Conservation (phyloP, 345 rosid species). For the Punica granatum region DNA sequence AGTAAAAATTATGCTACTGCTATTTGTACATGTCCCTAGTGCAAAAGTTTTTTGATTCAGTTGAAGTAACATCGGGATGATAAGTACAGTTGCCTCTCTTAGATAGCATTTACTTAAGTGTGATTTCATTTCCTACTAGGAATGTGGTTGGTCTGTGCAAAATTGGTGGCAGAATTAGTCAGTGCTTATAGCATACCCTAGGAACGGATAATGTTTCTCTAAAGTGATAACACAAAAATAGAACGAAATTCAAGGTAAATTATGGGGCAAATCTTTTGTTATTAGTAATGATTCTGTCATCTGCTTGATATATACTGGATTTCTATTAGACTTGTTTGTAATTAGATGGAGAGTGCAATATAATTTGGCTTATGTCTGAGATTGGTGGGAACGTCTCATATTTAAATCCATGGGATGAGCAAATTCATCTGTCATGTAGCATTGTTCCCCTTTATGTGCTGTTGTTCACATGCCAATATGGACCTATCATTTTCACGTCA, state of each 20-base stretch:
- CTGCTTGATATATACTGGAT: neutral
- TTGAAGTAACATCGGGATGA: neutral
- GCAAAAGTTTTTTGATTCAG: neutral
- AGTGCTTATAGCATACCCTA: neutral
- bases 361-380: neutral
- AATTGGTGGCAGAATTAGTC: neutral
- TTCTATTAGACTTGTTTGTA: neutral
- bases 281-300: neutral
- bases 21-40: neutral
- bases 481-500: neutral
- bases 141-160: neutral
- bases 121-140: neutral
- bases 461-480: neutral
- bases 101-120: neutral
- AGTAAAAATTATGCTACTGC: neutral
- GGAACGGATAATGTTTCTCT: neutral
- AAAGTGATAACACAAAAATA: neutral
- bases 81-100: neutral
- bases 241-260: neutral
- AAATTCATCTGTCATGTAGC: neutral
- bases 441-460: neutral
- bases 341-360: neutral
- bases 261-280: neutral
- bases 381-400: neutral
- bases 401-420: neutral